Conservation (phyloP, 169 alveolate species). For the Blepharisma undulans region DNA sequence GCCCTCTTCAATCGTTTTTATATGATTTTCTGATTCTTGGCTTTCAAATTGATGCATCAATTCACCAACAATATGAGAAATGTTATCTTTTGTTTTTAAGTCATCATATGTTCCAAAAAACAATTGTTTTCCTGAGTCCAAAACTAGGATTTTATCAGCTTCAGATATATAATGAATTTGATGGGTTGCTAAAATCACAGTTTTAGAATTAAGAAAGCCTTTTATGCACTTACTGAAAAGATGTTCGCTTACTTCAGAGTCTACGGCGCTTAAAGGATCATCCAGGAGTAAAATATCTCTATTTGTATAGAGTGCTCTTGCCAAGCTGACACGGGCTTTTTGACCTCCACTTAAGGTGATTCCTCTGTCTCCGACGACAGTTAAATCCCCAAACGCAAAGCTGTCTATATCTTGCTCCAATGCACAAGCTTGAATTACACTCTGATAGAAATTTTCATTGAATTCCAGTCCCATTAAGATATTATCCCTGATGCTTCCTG, state of each 20-base stretch:
- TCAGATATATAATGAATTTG: slow-evolving; percentile 70
- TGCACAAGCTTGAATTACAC: not conserved
- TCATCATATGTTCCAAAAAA: slow-evolving; percentile 25
- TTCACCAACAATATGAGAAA: not conserved
- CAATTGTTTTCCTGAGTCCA: slow-evolving; percentile 46
- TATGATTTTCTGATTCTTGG: not conserved
- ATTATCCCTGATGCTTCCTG: slow-evolving; percentile 5
- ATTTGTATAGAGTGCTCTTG: slow-evolving; percentile 85
- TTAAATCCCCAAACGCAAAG: slow-evolving; percentile 80
- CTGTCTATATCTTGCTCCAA: slow-evolving; percentile 68
- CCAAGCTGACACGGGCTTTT: slow-evolving; percentile 85
- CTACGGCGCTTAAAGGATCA: slow-evolving; percentile 87
- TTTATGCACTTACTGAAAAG: slow-evolving; percentile 75
- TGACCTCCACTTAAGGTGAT: slow-evolving; percentile 90
- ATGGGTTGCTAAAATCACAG: slow-evolving; percentile 86
- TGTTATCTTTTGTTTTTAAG: not conserved
- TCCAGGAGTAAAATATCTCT: slow-evolving; percentile 85
- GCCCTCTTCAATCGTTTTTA: not conserved
- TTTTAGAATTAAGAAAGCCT: slow-evolving; percentile 62
- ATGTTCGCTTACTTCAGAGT: slow-evolving; percentile 73
- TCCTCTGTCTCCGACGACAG: slow-evolving; percentile 91
- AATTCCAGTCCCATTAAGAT: not conserved
- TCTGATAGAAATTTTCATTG: not conserved
- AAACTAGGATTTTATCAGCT: slow-evolving; percentile 61
- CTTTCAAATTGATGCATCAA: not conserved